Conservation (phyloP, 2,329 filamentous ascomycete species). For the Aureobasidium musti region DNA sequence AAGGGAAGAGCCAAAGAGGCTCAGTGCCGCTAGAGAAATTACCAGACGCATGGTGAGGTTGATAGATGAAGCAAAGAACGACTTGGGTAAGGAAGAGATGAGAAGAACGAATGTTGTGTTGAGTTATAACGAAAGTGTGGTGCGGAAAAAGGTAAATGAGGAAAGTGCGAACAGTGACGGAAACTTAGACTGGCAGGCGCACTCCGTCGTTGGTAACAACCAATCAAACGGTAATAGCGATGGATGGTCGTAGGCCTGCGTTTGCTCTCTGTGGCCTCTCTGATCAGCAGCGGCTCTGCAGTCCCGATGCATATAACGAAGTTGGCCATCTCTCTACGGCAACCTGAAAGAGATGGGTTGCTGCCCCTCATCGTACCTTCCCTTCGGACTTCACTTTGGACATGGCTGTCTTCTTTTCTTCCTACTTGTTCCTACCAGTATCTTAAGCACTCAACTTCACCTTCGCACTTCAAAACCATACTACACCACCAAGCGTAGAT, state of each 20-base stretch:
- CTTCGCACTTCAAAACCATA: not conserved
- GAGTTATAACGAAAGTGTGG: constrained; percentile 6
- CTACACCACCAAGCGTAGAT: not conserved
- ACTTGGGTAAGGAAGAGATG: not conserved
- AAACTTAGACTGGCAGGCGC: constrained; percentile 8
- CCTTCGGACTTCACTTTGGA: not conserved
- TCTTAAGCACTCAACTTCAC: not conserved
- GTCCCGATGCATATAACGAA: not conserved
- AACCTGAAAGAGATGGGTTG: not conserved
- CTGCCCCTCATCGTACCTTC: not conserved
- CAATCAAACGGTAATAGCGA: constrained; percentile 5
- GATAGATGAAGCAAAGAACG: constrained; percentile 5
- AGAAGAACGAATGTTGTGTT: not conserved
- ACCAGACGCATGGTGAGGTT: constrained; percentile 16
- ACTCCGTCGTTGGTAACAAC: constrained; percentile 10
- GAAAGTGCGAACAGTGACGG: constrained; percentile 24
- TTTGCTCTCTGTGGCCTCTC: constrained; percentile 7
- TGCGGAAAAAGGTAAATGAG: constrained; percentile 22
- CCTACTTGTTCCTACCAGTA: not conserved
- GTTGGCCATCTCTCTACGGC: not conserved
- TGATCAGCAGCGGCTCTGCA: not conserved
- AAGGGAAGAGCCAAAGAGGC: not conserved
- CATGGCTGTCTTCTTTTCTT: not conserved
- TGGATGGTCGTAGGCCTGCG: not conserved
- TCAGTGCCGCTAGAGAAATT: constrained; percentile 1